Percentiles rank a stretch among this genome's conserved stretches.
Conservation (phyloP, 371 early-diverging fungal species). For the Smittium mucronatum region DNA sequence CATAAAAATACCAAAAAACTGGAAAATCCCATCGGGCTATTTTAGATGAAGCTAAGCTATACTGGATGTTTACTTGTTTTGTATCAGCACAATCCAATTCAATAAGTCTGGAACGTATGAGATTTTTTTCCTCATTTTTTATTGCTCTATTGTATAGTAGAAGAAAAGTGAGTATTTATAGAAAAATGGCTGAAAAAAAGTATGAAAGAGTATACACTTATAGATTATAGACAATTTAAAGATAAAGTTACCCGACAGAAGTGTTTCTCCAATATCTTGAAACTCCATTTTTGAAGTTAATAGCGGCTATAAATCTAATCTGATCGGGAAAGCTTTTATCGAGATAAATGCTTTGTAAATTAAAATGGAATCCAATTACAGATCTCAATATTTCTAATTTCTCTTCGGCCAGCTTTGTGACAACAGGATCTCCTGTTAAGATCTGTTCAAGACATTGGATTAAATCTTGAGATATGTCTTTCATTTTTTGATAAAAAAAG, state of each 20-base stretch:
- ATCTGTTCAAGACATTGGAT: slow-evolving; percentile 2
- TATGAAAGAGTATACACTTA: no score
- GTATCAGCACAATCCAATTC: slow-evolving; percentile 18
- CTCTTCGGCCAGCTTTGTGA: slow-evolving; percentile 7
- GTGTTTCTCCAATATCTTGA: slow-evolving; percentile 78
- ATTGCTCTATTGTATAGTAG: slow-evolving; percentile 1
- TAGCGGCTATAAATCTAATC: slow-evolving; percentile 62
- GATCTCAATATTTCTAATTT: background rate
- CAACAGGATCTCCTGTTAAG: background rate
- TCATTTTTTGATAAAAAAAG: no score
- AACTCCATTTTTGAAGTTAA: slow-evolving; percentile 78
- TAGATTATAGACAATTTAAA: no score
- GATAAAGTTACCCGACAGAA: slow-evolving; percentile 42
- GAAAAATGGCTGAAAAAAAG: background rate
- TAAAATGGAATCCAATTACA: background rate
- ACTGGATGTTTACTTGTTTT: slow-evolving; percentile 22
- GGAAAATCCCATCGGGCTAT: slow-evolving; percentile 33
- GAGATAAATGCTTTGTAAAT: slow-evolving; percentile 44
- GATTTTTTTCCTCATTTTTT: slow-evolving; percentile 18
- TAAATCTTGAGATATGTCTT: background rate
- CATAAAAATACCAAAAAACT: slow-evolving; percentile 19
- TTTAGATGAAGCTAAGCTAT: slow-evolving; percentile 25
- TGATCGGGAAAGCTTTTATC: slow-evolving; percentile 46
- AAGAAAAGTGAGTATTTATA: background rate
- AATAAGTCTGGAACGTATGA: slow-evolving; percentile 17